These are phyloP conservation scores for Yarrowia keelungensis DNA, from an alignment of 805 yeast genomes.

Conservation along the genomic window DNA sequence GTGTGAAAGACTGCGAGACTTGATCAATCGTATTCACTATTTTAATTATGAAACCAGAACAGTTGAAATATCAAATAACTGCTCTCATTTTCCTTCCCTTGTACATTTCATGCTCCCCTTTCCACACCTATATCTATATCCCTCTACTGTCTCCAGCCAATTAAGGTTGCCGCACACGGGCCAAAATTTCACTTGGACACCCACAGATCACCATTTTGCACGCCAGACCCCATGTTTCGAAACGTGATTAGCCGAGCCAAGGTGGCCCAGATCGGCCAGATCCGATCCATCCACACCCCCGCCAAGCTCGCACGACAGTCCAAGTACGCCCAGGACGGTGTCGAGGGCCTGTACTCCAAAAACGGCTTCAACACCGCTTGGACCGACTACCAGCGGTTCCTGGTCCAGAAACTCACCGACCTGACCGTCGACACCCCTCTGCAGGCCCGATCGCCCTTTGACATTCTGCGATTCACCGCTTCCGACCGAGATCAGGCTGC, in stretches of 20 bases:
- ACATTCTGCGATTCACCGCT: conserved; percentile 67
- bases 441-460: conserved; percentile 78
- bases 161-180: conserved; percentile 12
- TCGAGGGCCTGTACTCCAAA: conserved; percentile 68
- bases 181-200: conserved; percentile 32
- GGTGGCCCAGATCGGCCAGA: conserved; percentile 24
- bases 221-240: conserved; percentile 37
- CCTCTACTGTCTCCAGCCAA: background rate
- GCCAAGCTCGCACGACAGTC: conserved; percentile 61
- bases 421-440: conserved; percentile 78
- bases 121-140: too few species aligned
- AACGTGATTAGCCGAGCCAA: conserved; percentile 24
- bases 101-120: too few species aligned
- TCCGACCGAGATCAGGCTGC: conserved; percentile 69
- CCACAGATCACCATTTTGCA: conserved; percentile 17
- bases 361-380: conserved; percentile 77
- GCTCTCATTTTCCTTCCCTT: too few species aligned
- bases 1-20: too few species aligned
- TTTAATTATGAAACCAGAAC: too few species aligned
- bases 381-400: conserved; percentile 76
- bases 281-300: conserved; percentile 62
- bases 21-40: too few species aligned
- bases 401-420: conserved; percentile 60
- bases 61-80: too few species aligned
- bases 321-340: conserved; percentile 56